Evolutionary conservation across 1,284 basidiomycete genomes (phyloP).

Genomic region (Austroboletus rostrupii): DNA sequence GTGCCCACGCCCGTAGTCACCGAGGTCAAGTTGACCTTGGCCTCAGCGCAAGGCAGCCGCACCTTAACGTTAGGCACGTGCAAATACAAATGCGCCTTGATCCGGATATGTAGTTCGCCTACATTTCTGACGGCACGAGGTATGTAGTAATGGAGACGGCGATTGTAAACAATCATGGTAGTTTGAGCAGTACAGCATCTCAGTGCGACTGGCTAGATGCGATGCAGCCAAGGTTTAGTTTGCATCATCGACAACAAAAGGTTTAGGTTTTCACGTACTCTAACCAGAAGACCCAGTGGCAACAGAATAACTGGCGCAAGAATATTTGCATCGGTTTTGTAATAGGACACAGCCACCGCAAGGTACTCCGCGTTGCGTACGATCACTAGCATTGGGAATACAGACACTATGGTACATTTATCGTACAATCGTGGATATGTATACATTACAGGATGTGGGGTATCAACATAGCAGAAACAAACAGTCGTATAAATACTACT

Average conservation of each 20-base stretch:
- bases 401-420: constrained; percentile 2
- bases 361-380: too few species aligned
- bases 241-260: background rate
- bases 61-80: constrained; percentile 14
- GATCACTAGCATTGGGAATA: too few species aligned
- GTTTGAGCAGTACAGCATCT: constrained; percentile 7
- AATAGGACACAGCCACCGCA: too few species aligned
- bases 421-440: constrained; percentile 5
- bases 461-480: constrained; percentile 11
- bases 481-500: constrained; percentile 13
- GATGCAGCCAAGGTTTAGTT: background rate
- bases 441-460: constrained; percentile 18
- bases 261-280: background rate
- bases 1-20: constrained; percentile 13
- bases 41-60: constrained; percentile 15
- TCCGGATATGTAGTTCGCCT: constrained; percentile 15
- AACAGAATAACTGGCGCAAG: too few species aligned
- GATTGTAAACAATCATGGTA: background rate
- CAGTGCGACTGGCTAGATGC: background rate
- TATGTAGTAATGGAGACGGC: constrained; percentile 1
- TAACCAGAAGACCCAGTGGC: too few species aligned
- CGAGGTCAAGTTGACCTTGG: constrained; percentile 15
- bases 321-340: too few species aligned
- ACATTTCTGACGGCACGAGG: constrained; percentile 20
- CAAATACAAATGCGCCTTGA: constrained; percentile 11